A percentile compares a stretch with the other conserved stretches of the same genome.
phyloP scores from a whole-genome alignment of 495 filamentous ascomycete species.

The Neurospora sp. region DNA sequence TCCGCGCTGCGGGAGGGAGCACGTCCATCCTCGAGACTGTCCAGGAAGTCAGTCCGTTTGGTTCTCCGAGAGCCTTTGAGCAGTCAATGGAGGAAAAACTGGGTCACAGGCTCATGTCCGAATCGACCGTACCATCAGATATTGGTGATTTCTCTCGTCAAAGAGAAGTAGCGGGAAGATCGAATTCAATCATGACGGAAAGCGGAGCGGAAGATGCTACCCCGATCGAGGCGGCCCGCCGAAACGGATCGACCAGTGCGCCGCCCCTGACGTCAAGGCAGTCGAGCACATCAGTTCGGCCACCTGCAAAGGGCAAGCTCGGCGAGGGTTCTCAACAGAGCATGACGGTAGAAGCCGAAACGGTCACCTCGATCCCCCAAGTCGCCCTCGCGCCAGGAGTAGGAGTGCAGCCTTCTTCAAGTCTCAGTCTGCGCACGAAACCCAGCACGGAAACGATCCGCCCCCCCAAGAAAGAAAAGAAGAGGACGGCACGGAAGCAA shows the following conservation, averaged over 20 bases:
- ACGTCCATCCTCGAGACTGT: conserved; percentile 79
- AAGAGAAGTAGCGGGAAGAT: conserved; percentile 22
- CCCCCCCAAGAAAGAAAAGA: conserved; percentile 86
- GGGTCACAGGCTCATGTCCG: conserved; percentile 37
- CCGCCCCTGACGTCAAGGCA: conserved; percentile 33
- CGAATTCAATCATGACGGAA: conserved; percentile 36
- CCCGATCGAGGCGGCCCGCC: conserved; percentile 20
- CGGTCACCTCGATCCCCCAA: conserved; percentile 83
- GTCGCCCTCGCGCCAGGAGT: conserved; percentile 64
- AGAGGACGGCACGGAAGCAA: conserved; percentile 62
- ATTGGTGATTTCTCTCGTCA: conserved; percentile 20
- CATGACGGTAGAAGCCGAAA: conserved; percentile 98
- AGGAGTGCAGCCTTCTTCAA: conserved; percentile 50
- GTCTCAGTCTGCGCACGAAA: conserved; percentile 73
- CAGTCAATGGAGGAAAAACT: conserved; percentile 36
- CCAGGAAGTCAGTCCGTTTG: conserved; percentile 77
- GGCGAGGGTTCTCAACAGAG: conserved; percentile 71
- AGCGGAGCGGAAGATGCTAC: conserved; percentile 42
- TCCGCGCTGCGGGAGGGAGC: conserved; percentile 54
- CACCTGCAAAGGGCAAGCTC: conserved; percentile 43
- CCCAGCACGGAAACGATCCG: conserved; percentile 88
- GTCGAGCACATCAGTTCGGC: conserved; percentile 34
- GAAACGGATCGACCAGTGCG: conserved; percentile 21
- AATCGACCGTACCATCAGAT: conserved; percentile 26
- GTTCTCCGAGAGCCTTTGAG: conserved; percentile 52